Percentiles rank a stretch among this genome's conserved stretches.
Evolutionary conservation across 371 early-diverging fungal species (phyloP).

Genomic region (Circinella minor): DNA sequence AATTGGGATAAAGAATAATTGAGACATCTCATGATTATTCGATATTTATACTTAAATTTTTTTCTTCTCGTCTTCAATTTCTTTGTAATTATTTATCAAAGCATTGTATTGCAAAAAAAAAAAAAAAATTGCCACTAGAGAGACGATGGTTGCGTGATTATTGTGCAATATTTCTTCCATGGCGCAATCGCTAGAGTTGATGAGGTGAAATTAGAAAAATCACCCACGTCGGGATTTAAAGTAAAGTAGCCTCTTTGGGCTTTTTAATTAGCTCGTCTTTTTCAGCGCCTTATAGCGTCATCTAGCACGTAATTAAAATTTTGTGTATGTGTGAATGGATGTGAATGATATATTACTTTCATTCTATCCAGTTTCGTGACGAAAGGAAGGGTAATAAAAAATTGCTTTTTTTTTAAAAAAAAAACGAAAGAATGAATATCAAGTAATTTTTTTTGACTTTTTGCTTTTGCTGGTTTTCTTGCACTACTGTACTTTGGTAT

Average conservation of each 20-base stretch:
- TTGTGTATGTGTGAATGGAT: background rate
- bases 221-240: background rate
- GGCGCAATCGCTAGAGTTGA: constrained; percentile 8
- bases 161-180: constrained; percentile 11
- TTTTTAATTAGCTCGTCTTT: background rate
- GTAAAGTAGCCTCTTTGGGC: background rate
- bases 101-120: background rate
- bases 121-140: background rate
- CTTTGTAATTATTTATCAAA: background rate
- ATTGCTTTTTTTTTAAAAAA: too few species aligned
- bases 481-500: too few species aligned
- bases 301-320: background rate
- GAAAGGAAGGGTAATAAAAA: too few species aligned
- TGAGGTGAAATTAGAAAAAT: background rate
- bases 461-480: too few species aligned
- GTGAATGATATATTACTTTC: too few species aligned
- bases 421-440: too few species aligned
- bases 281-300: constrained; percentile 7
- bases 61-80: too few species aligned
- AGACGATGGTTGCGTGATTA: constrained; percentile 10
- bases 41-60: background rate
- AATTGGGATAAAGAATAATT: too few species aligned
- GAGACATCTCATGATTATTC: too few species aligned
- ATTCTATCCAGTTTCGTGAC: too few species aligned
- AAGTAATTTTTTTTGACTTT: too few species aligned